Evolutionary conservation across 805 yeast species (phyloP), one percentile per base, ranked within the genome.

Genomic region (Saccharomycopsis vini): DNA sequence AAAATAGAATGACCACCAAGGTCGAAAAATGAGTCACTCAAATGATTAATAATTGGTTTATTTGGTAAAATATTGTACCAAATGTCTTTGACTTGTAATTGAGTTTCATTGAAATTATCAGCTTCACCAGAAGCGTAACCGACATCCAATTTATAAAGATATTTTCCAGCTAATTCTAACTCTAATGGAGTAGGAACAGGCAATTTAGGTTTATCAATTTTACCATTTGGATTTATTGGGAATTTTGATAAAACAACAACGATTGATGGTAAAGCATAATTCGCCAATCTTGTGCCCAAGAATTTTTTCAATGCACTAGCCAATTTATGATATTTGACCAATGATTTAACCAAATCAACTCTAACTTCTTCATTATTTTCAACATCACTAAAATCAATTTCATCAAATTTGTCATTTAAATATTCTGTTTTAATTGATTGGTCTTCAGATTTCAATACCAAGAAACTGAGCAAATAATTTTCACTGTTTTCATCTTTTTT

Each of bases 201-300:
- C 49, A 92, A 68, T 57, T 90, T 88, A 30, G 97, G 97, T 67
- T 92, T 92, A 67, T 92, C 99, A 46, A 92, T 87, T 64, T 92
- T 92, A 55, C 99, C 99, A 61, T 92, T 92, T 47, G 99, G 99
- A 64, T 92, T 92, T 63, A 92, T 71, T 21, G 98, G 98, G 59
- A 92, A 66, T 55, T 78, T 80, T 21, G 74, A 70, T 67, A 94
- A 70, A 13, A 97, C 97, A 40, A 92, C 90, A 56, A 92, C 79
- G 29, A 90, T 69, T 1, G 95, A 73, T 36, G 99, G 99, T 38
- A 92, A 81, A 15, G 98, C 95, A 61, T 92, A 92, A 12, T 83
- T 72, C 0, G 98, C 97, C 46, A 92, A 72, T 64, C 95, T 81
- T 57, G 81, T 86, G 65, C 86, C 86, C 63, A 92, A 73, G 58